Conservation (phyloP, 306 rosid species). For the Trifolium fragiferum region DNA sequence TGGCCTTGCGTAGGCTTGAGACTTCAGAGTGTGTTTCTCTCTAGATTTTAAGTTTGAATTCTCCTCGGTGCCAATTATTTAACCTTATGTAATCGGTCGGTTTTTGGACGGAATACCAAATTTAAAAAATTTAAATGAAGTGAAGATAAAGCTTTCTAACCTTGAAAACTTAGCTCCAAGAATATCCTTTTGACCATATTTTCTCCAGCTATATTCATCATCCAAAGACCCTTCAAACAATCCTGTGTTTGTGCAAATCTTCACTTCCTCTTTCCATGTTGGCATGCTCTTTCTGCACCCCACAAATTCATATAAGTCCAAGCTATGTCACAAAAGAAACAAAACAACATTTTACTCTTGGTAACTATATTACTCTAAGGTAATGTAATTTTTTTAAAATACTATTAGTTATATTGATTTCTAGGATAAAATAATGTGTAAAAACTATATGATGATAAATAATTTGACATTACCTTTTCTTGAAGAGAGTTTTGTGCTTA, state of each 20-base stretch:
- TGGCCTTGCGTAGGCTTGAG: too few species aligned
- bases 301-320: constrained; percentile 32
- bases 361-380: background rate
- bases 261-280: constrained; percentile 63
- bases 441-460: background rate
- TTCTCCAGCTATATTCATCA: constrained; percentile 88
- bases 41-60: too few species aligned
- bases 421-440: background rate
- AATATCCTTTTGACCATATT: constrained; percentile 85
- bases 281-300: constrained; percentile 61
- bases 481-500: constrained; percentile 52
- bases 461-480: constrained; percentile 63
- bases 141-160: constrained; percentile 43
- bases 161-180: constrained; percentile 80
- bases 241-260: constrained; percentile 51
- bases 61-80: too few species aligned
- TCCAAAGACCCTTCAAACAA: constrained; percentile 52
- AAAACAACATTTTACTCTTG: too few species aligned
- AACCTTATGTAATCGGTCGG: too few species aligned
- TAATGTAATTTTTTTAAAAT: background rate
- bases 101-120: background rate
- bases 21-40: too few species aligned
- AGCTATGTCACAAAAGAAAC: background rate
- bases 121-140: background rate
- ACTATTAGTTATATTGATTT: background rate